Evolutionary conservation across 2,329 filamentous ascomycete species (phyloP).

Genomic region (Alternaria arbusti): DNA sequence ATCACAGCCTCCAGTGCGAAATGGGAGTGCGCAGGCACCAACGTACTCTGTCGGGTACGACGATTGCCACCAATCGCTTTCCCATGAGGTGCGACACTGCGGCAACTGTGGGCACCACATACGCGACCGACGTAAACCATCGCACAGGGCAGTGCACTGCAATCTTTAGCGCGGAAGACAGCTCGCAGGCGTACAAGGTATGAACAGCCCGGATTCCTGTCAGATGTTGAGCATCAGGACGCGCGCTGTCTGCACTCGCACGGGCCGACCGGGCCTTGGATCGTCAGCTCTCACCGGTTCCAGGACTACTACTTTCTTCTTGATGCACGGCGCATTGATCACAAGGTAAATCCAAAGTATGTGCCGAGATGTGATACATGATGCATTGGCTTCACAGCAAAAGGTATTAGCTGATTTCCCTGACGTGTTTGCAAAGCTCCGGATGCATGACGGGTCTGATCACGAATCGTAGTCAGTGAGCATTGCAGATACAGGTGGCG

Average conservation of each 20-base stretch:
- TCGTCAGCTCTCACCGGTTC: not conserved
- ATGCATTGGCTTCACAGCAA: no score
- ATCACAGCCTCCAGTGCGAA: not conserved
- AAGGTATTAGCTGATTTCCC: no score
- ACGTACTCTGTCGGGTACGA: not conserved
- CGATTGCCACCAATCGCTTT: not conserved
- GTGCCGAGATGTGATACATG: no score
- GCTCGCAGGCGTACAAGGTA: not conserved
- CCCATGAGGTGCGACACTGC: not conserved
- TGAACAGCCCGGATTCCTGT: not conserved
- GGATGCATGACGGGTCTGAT: no score
- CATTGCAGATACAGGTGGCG: no score
- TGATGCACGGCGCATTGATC: not conserved
- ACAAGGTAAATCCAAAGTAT: not conserved
- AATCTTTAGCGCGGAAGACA: not conserved
- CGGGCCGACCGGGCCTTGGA: not conserved
- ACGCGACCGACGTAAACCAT: rapidly evolving
- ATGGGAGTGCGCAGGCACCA: not conserved
- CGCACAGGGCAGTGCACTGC: not conserved
- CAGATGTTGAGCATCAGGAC: not conserved
- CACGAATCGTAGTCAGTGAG: no score
- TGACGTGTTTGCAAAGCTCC: no score
- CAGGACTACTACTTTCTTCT: not conserved
- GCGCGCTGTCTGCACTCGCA: not conserved
- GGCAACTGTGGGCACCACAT: not conserved